Conservation (phyloP, 139 green algal species). For the Chara braunii region DNA sequence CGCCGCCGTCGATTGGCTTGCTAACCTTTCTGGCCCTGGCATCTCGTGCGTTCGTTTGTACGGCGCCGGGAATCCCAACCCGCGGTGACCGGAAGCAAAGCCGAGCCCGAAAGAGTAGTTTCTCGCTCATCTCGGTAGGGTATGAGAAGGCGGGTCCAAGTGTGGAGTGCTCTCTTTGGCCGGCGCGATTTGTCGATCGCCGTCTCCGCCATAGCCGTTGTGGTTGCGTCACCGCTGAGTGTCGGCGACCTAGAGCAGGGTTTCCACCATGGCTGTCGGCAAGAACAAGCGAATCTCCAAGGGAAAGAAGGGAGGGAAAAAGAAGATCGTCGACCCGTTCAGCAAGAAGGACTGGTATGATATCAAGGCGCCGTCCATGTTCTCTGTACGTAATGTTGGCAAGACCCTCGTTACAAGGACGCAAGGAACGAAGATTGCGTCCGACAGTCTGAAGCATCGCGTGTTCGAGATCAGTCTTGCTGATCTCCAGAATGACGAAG, state of each 20-base stretch:
- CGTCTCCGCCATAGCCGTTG: no score
- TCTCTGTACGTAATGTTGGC: constrained; percentile 80
- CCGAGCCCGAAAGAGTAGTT: no score
- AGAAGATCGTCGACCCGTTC: constrained; percentile 98
- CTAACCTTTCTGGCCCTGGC: no score
- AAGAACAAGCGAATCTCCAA: constrained; percentile 99
- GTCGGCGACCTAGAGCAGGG: neutral
- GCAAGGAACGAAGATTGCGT: constrained; percentile 97
- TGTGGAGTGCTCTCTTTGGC: no score
- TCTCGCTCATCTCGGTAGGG: no score
- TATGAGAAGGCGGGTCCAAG: no score
- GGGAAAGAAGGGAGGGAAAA: constrained; percentile 97
- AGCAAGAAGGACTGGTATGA: constrained; percentile 99
- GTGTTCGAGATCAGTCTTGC: constrained; percentile 92
- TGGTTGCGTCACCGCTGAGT: no score
- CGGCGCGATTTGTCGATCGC: no score
- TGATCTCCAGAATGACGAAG: constrained; percentile 97
- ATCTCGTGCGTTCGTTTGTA: no score
- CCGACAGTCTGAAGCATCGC: constrained; percentile 93
- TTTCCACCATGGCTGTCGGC: constrained; percentile 39
- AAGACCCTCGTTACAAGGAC: constrained; percentile 98
- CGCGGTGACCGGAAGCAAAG: no score
- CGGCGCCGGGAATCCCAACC: no score
- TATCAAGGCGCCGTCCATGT: constrained; percentile 95
- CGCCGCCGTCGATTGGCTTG: no score